A percentile compares a stretch with the other conserved stretches of the same genome.
Evolutionary conservation across 2,329 filamentous ascomycete species (phyloP).

Genomic region (Pleoardoris graminearum): DNA sequence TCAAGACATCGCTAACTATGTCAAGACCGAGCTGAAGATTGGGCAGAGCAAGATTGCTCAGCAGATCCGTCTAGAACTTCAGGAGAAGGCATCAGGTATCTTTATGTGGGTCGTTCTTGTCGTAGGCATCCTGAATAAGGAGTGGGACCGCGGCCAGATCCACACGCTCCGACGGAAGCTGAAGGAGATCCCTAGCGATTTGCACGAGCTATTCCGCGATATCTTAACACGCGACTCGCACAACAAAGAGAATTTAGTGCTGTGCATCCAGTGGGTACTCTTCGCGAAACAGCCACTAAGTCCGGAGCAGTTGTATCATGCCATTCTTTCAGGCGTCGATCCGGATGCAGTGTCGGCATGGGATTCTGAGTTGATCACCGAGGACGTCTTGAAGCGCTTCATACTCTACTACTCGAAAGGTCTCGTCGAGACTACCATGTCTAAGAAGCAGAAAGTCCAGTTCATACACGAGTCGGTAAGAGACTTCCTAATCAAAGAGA

Average conservation of each 20-base stretch:
- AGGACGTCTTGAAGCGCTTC: constrained; percentile 14
- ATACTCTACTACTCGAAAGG: constrained; percentile 24
- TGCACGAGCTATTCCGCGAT: constrained; percentile 9
- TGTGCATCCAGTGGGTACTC: constrained; percentile 14
- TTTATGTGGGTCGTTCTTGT: constrained; percentile 54
- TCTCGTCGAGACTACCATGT: constrained; percentile 17
- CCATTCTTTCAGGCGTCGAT: constrained; percentile 11
- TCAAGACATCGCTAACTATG: constrained; percentile 36
- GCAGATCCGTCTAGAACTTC: constrained; percentile 33
- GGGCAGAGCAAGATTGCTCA: constrained; percentile 13
- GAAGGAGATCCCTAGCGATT: constrained; percentile 10
- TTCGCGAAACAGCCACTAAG: constrained; percentile 11
- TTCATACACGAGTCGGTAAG: constrained; percentile 35
- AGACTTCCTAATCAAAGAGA: constrained; percentile 46
- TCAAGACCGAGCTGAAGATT: constrained; percentile 16
- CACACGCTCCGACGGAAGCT: constrained; percentile 7
- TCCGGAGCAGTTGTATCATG: constrained; percentile 15
- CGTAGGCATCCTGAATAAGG: constrained; percentile 50
- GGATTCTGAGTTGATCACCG: constrained; percentile 29
- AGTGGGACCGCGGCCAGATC: constrained; percentile 33
- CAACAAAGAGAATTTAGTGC: constrained; percentile 2
- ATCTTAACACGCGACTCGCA: constrained; percentile 11
- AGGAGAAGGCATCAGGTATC: constrained; percentile 44
- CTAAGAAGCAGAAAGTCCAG: constrained; percentile 23
- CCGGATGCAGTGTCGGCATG: constrained; percentile 13